These are phyloP conservation scores for Calonectria pseudoreteaudii DNA, from an alignment of 2,329 filamentous ascomycete species.

Conservation along the genomic window DNA sequence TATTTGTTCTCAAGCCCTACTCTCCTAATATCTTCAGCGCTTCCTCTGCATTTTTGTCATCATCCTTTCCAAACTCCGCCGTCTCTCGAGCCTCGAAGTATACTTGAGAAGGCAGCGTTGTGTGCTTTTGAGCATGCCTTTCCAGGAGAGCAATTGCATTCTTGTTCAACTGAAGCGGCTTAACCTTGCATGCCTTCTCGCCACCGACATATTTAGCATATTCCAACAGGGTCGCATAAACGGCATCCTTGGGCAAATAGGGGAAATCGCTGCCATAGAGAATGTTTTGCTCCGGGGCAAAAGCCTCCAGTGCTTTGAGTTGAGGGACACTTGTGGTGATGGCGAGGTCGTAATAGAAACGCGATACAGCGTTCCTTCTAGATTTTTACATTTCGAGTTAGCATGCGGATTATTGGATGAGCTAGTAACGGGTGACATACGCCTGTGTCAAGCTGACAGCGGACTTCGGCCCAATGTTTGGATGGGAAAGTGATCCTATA, in stretches of 20 bases:
- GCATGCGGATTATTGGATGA: not conserved
- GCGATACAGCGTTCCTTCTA: not conserved
- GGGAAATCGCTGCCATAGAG: not conserved
- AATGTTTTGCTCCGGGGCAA: not conserved
- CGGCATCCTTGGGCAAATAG: not conserved
- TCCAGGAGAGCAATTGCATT: not conserved
- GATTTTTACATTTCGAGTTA: not conserved
- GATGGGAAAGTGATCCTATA: not conserved
- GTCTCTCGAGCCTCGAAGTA: not conserved
- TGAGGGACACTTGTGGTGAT: not conserved
- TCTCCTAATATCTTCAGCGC: not conserved
- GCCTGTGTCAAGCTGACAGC: not conserved
- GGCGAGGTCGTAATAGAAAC: not conserved
- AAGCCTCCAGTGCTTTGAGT: not conserved
- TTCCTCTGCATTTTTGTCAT: not conserved
- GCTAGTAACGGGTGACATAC: not conserved
- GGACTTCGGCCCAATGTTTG: not conserved
- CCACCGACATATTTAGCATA: not conserved
- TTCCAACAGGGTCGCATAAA: not conserved
- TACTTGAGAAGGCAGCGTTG: not conserved
- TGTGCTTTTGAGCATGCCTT: not conserved
- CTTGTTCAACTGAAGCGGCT: not conserved
- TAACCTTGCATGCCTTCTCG: not conserved
- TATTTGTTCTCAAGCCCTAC: too few relatives aligned
- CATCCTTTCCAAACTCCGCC: not conserved